Conservation (phyloP, 352 stramenopile genomes). For the Globisporangium irregulare region DNA sequence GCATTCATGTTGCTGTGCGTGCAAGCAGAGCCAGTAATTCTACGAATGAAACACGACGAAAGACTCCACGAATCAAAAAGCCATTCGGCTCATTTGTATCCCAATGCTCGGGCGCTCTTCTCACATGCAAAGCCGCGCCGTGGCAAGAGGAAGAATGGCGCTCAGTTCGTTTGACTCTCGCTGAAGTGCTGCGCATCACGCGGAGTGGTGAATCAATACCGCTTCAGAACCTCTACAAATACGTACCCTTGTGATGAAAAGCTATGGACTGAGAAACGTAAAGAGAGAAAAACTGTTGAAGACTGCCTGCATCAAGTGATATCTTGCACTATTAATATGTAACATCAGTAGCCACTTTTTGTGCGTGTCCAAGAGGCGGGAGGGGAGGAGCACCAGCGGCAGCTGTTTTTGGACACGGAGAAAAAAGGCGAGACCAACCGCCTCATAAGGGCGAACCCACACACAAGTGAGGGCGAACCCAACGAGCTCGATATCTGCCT, state of each 20-base stretch:
- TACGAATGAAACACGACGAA: not conserved
- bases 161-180: no score
- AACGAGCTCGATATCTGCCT: no score
- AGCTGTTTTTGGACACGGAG: conserved; percentile 14
- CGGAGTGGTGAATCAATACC: not conserved
- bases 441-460: not conserved
- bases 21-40: not conserved
- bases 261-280: not conserved
- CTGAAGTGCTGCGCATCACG: not conserved
- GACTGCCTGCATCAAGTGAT: not conserved
- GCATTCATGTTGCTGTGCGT: not conserved
- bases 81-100: no score
- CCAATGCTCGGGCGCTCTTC: not conserved
- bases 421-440: not conserved
- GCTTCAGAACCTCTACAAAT: conserved; percentile 4
- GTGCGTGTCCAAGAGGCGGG: conserved; percentile 8
- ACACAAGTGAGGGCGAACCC: no score
- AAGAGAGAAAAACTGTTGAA: not conserved
- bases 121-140: no score
- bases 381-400: conserved; percentile 2
- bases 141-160: no score
- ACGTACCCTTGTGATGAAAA: conserved; percentile 4
- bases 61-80: no score
- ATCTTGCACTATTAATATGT: not conserved
- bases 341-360: not conserved